Percentiles rank a stretch among this genome's conserved stretches.
These are phyloP conservation scores for Plasmodium coatneyi DNA, from an alignment of 169 alveolate species.

Conservation along the genomic window DNA sequence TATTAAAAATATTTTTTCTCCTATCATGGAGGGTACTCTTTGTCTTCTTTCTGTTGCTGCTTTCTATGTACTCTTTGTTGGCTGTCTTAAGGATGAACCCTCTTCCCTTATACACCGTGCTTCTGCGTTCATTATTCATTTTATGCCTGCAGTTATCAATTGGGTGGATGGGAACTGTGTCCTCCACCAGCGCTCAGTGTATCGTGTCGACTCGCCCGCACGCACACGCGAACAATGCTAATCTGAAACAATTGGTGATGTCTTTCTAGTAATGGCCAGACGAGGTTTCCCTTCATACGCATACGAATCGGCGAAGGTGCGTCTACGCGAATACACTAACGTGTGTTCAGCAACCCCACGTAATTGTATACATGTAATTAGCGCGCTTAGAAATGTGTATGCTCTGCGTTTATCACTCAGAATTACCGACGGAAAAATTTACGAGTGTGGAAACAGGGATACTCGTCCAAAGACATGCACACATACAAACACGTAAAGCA, in stretches of 20 bases:
- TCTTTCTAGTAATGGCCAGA: neutral
- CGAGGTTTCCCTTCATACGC: neutral
- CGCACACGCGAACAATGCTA: neutral
- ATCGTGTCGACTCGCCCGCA: neutral
- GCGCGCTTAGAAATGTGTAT: neutral
- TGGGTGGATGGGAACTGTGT: neutral
- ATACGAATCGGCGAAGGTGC: neutral
- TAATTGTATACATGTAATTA: neutral
- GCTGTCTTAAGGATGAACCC: constrained; percentile 42
- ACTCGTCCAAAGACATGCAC: neutral
- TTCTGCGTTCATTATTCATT: constrained; percentile 9
- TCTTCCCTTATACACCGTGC: constrained; percentile 20
- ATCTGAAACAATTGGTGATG: neutral
- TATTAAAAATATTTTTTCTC: constrained; percentile 35
- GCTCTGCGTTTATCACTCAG: neutral
- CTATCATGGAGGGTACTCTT: constrained; percentile 14
- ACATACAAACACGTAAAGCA: neutral
- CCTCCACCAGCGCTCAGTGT: neutral
- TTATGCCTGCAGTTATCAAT: neutral
- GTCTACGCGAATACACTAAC: neutral
- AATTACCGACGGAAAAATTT: neutral
- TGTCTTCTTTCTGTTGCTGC: neutral
- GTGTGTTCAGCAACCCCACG: neutral
- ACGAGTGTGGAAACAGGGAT: neutral
- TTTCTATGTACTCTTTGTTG: constrained; percentile 18